Conservation (phyloP, 2,329 filamentous ascomycete species). For the Aspergillus niger region DNA sequence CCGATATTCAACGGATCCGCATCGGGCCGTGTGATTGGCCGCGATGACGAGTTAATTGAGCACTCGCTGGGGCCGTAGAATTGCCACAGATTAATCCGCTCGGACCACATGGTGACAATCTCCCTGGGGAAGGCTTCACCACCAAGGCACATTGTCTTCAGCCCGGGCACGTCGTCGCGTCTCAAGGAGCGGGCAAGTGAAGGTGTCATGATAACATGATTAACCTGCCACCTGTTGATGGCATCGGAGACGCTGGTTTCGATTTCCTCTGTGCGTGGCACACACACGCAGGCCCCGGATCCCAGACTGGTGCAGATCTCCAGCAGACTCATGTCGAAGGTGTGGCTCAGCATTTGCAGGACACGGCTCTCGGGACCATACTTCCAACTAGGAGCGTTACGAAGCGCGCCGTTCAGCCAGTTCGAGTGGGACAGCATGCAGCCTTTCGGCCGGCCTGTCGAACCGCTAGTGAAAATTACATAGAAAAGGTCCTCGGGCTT, state of each 20-base stretch:
- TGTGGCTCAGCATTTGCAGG: background rate
- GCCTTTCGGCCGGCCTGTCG: constrained; percentile 12
- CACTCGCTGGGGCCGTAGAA: background rate
- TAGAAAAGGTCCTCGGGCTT: background rate
- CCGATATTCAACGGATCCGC: background rate
- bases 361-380: background rate
- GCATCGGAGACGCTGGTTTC: background rate
- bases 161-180: constrained; percentile 21
- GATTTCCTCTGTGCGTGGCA: background rate
- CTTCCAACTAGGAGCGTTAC: background rate
- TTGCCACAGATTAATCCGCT: background rate
- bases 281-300: background rate
- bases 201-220: constrained; percentile 30
- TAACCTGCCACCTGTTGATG: constrained; percentile 23
- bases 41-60: background rate
- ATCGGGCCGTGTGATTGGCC: background rate
- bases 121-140: constrained; percentile 30
- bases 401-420: background rate
- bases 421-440: background rate
- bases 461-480: background rate
- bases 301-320: constrained; percentile 1
- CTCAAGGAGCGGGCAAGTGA: constrained; percentile 26
- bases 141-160: constrained; percentile 28
- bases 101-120: constrained; percentile 2
- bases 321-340: constrained; percentile 7